Evolutionary conservation across 257 asterid genomes (phyloP).

Genomic region (Penstemon eatonii): DNA sequence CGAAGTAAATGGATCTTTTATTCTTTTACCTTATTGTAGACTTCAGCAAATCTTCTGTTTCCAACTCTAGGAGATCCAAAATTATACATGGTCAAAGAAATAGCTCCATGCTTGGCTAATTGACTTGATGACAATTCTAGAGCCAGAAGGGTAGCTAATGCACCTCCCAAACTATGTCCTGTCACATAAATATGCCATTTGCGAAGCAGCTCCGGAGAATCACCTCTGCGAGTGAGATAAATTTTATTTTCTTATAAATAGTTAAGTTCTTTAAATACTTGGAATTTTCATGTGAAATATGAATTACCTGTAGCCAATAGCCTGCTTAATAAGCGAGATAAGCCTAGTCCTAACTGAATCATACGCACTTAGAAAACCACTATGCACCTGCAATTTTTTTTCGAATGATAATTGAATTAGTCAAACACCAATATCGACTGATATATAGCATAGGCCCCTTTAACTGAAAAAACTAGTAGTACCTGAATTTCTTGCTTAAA

Average conservation of each 20-base stretch:
- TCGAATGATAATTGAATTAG: slow-evolving; percentile 25
- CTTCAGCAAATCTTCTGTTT: slow-evolving; percentile 86
- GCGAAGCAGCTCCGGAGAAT: slow-evolving; percentile 42
- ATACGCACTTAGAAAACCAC: slow-evolving; percentile 92
- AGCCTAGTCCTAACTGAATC: slow-evolving; percentile 92
- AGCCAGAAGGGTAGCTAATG: slow-evolving; percentile 94
- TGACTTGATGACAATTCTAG: slow-evolving; percentile 87
- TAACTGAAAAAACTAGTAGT: slow-evolving; percentile 15
- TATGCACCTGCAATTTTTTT: slow-evolving; percentile 67
- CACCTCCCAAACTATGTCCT: slow-evolving; percentile 98
- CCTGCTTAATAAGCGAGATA: slow-evolving; percentile 73
- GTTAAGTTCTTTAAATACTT: not conserved
- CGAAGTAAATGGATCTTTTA: slow-evolving; percentile 20
- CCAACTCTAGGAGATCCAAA: slow-evolving; percentile 99
- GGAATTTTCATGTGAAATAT: not conserved
- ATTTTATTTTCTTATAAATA: slow-evolving; percentile 3
- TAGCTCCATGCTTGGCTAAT: slow-evolving; percentile 78
- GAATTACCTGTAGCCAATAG: slow-evolving; percentile 68
- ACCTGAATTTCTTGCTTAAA: slow-evolving; percentile 92
- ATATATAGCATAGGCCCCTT: slow-evolving; percentile 3
- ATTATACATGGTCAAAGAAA: slow-evolving; percentile 84
- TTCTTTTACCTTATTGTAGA: slow-evolving; percentile 79
- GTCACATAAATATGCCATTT: slow-evolving; percentile 92
- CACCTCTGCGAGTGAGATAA: slow-evolving; percentile 45
- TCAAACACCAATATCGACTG: slow-evolving; percentile 12